These are phyloP conservation scores for Pleurotus pulmonarius DNA, from an alignment of 768 basidiomycete species.

Conservation along the genomic window DNA sequence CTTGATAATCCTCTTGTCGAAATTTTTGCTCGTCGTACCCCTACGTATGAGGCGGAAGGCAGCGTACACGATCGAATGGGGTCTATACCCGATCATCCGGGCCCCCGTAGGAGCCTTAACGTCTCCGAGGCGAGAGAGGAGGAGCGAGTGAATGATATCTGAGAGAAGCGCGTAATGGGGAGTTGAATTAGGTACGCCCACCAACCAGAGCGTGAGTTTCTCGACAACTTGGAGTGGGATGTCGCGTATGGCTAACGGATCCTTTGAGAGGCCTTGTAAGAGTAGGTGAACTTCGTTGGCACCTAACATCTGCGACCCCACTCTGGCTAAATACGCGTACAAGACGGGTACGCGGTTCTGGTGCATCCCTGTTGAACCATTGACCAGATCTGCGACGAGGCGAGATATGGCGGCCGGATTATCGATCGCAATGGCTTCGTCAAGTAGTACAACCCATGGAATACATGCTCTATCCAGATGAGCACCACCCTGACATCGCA, in stretches of 20 bases:
- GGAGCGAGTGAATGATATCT: conserved; percentile 14
- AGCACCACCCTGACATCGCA: too few species aligned
- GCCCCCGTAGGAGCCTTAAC: conserved; percentile 22
- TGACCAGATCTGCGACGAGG: not conserved
- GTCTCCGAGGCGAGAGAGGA: conserved; percentile 23
- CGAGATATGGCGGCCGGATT: not conserved
- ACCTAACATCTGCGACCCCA: not conserved
- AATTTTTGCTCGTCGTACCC: conserved; percentile 28
- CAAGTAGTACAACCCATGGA: not conserved
- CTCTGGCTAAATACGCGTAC: not conserved
- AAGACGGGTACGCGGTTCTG: not conserved
- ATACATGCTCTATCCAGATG: too few species aligned
- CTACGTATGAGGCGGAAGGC: conserved; percentile 42
- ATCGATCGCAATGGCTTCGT: not conserved
- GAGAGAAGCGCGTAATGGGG: conserved; percentile 7
- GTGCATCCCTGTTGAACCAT: not conserved
- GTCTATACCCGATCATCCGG: conserved; percentile 29
- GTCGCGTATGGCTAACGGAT: not conserved
- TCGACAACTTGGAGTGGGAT: not conserved
- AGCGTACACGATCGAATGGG: conserved; percentile 31
- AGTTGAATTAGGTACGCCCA: not conserved
- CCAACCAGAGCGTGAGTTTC: not conserved
- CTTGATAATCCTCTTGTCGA: conserved; percentile 31
- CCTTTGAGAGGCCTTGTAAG: not conserved
- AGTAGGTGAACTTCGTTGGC: not conserved